These are phyloP conservation scores for Catharanthus roseus DNA, from an alignment of 257 asterid genomes.

Conservation along the genomic window DNA sequence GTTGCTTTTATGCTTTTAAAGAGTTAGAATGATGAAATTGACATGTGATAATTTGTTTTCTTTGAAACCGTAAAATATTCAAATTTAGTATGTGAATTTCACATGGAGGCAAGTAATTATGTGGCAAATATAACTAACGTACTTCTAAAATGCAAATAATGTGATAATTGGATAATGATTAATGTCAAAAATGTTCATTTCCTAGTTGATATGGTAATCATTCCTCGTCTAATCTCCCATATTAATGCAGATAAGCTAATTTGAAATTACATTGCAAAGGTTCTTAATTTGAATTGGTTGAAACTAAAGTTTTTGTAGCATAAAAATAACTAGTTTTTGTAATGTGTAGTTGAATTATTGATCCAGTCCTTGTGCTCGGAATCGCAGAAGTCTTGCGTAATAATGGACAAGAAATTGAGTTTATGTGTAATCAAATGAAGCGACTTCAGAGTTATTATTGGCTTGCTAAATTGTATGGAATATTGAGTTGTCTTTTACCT, in stretches of 20 bases:
- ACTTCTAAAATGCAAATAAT: not conserved
- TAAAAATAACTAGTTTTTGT: not conserved
- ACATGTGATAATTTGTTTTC: conserved; percentile 2
- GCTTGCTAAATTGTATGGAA: not conserved
- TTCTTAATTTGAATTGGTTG: not conserved
- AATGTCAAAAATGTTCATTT: not conserved
- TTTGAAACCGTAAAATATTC: not conserved
- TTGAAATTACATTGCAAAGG: not conserved
- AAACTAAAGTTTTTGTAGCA: not conserved
- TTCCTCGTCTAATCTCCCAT: not conserved
- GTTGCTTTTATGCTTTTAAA: not conserved
- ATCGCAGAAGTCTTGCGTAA: not conserved
- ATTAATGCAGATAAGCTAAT: too few species aligned
- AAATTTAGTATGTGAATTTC: not conserved
- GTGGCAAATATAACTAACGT: not conserved
- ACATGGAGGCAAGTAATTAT: not conserved
- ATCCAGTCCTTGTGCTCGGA: not conserved
- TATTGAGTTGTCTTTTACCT: not conserved
- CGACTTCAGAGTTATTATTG: not conserved
- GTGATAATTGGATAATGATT: not conserved
- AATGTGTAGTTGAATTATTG: not conserved
- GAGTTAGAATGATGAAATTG: not conserved
- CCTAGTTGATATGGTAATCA: not conserved
- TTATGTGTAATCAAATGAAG: not conserved
- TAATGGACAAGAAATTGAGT: not conserved